Evolutionary conservation across 441 rosid species (phyloP).

Genomic region (Lepidium campestre): DNA sequence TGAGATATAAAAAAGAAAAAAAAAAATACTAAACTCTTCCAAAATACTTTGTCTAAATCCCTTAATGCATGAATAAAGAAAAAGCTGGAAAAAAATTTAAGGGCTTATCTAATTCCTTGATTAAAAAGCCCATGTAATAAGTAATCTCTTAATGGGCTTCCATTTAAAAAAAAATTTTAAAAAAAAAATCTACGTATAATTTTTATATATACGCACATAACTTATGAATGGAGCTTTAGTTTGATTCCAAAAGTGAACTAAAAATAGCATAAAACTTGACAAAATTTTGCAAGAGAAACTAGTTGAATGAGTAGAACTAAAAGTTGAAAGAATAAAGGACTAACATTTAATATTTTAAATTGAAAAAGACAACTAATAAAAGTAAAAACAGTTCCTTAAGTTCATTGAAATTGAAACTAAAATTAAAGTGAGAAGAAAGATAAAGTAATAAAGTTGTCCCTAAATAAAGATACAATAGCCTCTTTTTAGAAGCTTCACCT

Average conservation of each 20-base stretch:
- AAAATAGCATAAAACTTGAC: conserved; percentile 10
- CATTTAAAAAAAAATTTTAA: not conserved
- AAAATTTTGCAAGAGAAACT: conserved; percentile 12
- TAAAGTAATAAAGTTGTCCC: conserved; percentile 30
- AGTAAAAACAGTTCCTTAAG: not conserved
- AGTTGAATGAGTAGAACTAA: conserved; percentile 8
- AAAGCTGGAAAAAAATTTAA: not conserved
- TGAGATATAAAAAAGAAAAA: no score
- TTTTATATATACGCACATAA: not conserved
- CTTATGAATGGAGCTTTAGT: not conserved
- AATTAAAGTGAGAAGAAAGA: conserved; percentile 18
- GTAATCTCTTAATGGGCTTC: not conserved
- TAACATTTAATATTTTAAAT: not conserved
- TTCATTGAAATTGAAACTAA: conserved; percentile 17
- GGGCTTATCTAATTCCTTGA: not conserved
- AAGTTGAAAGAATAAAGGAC: not conserved
- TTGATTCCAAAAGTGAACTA: not conserved
- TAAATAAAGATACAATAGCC: conserved; percentile 23
- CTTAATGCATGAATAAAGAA: not conserved
- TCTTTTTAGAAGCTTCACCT: conserved; percentile 28
- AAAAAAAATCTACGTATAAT: not conserved
- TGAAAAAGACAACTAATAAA: conserved; percentile 14
- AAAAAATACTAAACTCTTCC: no score
- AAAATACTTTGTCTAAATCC: no score
- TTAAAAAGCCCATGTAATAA: not conserved